Base-by-base conservation (phyloP, 73 alveolate species). In the Paramecium tetraurelia region DNA sequence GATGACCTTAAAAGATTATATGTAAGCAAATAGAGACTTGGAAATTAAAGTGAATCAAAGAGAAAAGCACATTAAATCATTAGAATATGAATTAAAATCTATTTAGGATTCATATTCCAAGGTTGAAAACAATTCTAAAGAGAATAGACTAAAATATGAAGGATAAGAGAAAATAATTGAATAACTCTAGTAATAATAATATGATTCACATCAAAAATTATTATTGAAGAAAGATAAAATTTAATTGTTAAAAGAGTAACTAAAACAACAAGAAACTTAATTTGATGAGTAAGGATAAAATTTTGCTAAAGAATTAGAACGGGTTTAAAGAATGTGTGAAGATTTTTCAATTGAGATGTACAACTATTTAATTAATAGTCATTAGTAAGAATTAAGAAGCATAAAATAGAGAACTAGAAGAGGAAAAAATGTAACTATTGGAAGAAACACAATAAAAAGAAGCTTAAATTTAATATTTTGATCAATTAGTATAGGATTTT, bases 301-400 rank as follows among this genome's bases (percentile, higher is more conserved):
- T 21, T 80, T 80, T 80, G 90, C 77, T 14, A 80, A 41, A 80
- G 90, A 80, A 48, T 80, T 80, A 24, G 90, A 80, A 41, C 1
- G 90, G 43, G 90, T 80, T 0, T 80, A 80, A 44, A 46, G 50
- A 21, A 14, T 43, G 10, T 80, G 90, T 44, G 90, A 80, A 11
- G 90, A 80, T 43, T 80, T 80, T 80, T 80, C 90, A 80, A 3
- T 57, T 21, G 90, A 80, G 18, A 80, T 80, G 90, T 80, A 80
- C 5, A 20, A 22, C 10, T 12, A n/a, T 40, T 43, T 43, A n/a
- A 40, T 40, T 40, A 22, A 38, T 80, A 41, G 27, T 44, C 0
- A 8, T 3, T 80, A 80, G 90, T 24, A 80, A 80, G 46, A 80
- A 80, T 80, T 80, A 80, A 44, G 90, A 80, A 44, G 43, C 43